A percentile compares a stretch with the other conserved stretches of the same genome.
Evolutionary conservation across 2,329 filamentous ascomycete species (phyloP).

Genomic region (Xylariaceae sp.): DNA sequence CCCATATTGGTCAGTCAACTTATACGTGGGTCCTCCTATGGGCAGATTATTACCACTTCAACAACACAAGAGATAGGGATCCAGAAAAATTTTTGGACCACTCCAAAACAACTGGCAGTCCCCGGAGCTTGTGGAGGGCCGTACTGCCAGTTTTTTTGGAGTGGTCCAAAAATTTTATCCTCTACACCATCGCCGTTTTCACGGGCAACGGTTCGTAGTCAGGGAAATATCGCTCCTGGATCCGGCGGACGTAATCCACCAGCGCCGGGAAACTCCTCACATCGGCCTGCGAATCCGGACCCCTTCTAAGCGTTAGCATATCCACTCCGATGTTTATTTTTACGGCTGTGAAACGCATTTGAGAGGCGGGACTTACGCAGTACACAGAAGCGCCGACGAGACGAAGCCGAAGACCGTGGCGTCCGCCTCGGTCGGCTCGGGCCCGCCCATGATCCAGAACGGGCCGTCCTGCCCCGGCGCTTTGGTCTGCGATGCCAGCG

Average conservation of each 20-base stretch:
- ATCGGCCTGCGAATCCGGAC: constrained; percentile 43
- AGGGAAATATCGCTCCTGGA: constrained; percentile 54
- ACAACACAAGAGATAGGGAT: no score
- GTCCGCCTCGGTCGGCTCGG: constrained; percentile 54
- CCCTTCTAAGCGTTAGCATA: constrained; percentile 33
- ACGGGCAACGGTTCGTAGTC: constrained; percentile 47
- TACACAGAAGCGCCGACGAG: constrained; percentile 46
- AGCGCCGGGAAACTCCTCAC: constrained; percentile 46
- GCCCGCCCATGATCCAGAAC: constrained; percentile 56
- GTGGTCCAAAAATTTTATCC: no score
- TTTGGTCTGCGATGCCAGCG: constrained; percentile 34
- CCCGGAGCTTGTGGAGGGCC: no score
- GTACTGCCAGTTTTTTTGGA: no score
- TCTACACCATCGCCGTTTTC: background rate
- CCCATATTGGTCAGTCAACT: no score
- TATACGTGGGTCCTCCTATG: no score
- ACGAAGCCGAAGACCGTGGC: constrained; percentile 56
- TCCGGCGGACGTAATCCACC: constrained; percentile 52
- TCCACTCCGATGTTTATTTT: background rate
- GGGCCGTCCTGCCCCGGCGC: constrained; percentile 30
- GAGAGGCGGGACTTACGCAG: constrained; percentile 45
- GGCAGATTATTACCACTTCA: no score
- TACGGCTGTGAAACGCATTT: no score
- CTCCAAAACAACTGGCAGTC: no score
- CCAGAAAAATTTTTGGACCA: no score